phyloP scores from a whole-genome alignment of 805 yeast genomes.

The Wickerhamiella lipophila region DNA sequence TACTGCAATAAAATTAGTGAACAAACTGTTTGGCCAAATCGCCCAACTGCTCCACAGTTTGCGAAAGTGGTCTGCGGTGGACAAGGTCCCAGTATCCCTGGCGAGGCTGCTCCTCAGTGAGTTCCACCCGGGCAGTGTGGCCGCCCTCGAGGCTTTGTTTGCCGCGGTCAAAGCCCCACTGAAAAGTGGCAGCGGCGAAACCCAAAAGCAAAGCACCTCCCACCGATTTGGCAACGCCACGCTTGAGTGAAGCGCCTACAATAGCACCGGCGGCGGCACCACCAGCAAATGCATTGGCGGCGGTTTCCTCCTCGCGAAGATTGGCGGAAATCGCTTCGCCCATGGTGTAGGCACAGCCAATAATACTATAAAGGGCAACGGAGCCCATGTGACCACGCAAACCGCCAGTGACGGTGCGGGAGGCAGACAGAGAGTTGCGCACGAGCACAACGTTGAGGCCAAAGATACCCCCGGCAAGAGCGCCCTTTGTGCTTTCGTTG shows the following conservation, averaged over 20 bases:
- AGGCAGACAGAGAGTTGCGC: constrained; percentile 24
- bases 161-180: constrained; percentile 28
- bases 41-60: constrained; percentile 66
- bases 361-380: constrained; percentile 31
- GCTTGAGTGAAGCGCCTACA: constrained; percentile 28
- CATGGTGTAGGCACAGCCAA: constrained; percentile 37
- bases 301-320: constrained; percentile 50
- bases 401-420: constrained; percentile 25
- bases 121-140: constrained; percentile 29
- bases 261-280: constrained; percentile 38
- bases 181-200: constrained; percentile 32
- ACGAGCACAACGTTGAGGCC: constrained; percentile 40
- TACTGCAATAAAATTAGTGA: constrained; percentile 12
- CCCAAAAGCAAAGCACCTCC: constrained; percentile 39
- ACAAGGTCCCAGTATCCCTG: constrained; percentile 71
- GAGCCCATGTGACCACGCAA: constrained; percentile 22
- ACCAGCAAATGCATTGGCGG: constrained; percentile 42
- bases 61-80: constrained; percentile 69
- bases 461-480: constrained; percentile 34
- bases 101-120: constrained; percentile 27
- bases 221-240: constrained; percentile 31
- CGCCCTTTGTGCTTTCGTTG: constrained; percentile 37
- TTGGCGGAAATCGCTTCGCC: constrained; percentile 39
- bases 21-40: constrained; percentile 26
- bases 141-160: constrained; percentile 22